These are phyloP conservation scores for Helminthosporium solani DNA, from an alignment of 2,329 filamentous ascomycete species.

Conservation along the genomic window DNA sequence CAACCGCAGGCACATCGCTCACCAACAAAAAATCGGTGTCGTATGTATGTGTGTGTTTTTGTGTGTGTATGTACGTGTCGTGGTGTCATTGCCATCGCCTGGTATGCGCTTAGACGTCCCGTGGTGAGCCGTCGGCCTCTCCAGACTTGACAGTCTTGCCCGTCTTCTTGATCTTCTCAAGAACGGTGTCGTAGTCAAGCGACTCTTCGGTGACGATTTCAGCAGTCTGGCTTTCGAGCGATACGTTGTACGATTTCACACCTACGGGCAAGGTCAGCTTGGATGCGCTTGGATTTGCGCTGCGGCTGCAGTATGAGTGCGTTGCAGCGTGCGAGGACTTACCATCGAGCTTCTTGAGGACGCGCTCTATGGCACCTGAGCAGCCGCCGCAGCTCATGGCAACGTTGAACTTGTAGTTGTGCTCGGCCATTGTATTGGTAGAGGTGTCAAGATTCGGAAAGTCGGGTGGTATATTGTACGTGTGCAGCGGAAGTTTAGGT, in stretches of 20 bases:
- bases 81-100: neutral
- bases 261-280: conserved; percentile 54
- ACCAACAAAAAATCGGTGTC: neutral
- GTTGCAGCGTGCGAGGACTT: conserved; percentile 30
- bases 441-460: conserved; percentile 5
- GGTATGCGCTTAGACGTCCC: conserved; percentile 25
- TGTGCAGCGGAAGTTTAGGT: neutral
- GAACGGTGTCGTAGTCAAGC: conserved; percentile 76
- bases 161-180: conserved; percentile 89
- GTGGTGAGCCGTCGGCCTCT: conserved; percentile 62
- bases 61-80: too few species aligned
- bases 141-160: conserved; percentile 86
- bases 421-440: conserved; percentile 64
- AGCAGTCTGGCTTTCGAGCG: conserved; percentile 81
- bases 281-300: conserved; percentile 1
- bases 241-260: conserved; percentile 83
- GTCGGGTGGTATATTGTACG: conserved; percentile 1
- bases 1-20: neutral
- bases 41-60: too few species aligned
- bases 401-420: conserved; percentile 95
- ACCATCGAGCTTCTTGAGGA: conserved; percentile 92
- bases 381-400: conserved; percentile 94
- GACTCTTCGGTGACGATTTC: conserved; percentile 69
- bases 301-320: neutral
- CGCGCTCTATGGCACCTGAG: conserved; percentile 88